Percentiles rank a stretch among this genome's conserved stretches.
phyloP scores from a whole-genome alignment of 1,284 basidiomycete species.

The Cystobasidium pallidum region DNA sequence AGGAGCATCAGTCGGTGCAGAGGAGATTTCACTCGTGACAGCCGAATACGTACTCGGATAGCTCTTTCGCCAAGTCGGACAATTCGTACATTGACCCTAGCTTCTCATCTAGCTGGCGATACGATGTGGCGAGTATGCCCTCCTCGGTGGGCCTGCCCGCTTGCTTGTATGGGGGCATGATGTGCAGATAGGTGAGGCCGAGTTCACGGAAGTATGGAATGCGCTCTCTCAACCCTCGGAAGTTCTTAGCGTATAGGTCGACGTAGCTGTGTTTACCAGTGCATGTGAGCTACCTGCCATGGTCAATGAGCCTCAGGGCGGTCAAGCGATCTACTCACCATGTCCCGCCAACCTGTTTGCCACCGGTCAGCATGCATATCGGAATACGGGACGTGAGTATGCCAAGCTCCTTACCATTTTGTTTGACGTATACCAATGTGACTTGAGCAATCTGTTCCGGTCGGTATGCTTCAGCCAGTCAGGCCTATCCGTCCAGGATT shows the following conservation, averaged over 20 bases:
- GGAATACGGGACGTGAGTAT: neutral
- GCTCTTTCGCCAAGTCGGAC: conserved; percentile 29
- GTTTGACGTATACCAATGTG: conserved; percentile 33
- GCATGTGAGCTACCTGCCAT: too few species aligned
- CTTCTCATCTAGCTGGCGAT: conserved; percentile 24
- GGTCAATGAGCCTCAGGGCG: neutral
- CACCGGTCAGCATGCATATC: neutral
- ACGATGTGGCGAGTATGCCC: conserved; percentile 40
- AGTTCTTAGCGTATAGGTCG: conserved; percentile 46
- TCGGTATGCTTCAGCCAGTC: conserved; percentile 30
- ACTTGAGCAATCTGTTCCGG: conserved; percentile 25
- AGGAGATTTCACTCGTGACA: too few species aligned
- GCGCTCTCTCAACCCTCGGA: conserved; percentile 35
- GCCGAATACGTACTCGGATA: conserved; percentile 16
- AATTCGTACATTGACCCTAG: conserved; percentile 38
- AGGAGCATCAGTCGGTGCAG: too few species aligned
- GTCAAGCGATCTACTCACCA: conserved; percentile 14
- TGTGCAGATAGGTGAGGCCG: conserved; percentile 48
- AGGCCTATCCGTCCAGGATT: conserved; percentile 20
- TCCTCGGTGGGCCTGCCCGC: conserved; percentile 44
- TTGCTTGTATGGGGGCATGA: conserved; percentile 46
- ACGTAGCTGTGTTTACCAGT: conserved; percentile 36
- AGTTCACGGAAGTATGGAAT: conserved; percentile 48
- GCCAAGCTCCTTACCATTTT: conserved; percentile 34
- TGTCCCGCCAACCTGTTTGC: conserved; percentile 28